phyloP scores from a whole-genome alignment of 768 basidiomycete species.

The Russula olivacea region DNA sequence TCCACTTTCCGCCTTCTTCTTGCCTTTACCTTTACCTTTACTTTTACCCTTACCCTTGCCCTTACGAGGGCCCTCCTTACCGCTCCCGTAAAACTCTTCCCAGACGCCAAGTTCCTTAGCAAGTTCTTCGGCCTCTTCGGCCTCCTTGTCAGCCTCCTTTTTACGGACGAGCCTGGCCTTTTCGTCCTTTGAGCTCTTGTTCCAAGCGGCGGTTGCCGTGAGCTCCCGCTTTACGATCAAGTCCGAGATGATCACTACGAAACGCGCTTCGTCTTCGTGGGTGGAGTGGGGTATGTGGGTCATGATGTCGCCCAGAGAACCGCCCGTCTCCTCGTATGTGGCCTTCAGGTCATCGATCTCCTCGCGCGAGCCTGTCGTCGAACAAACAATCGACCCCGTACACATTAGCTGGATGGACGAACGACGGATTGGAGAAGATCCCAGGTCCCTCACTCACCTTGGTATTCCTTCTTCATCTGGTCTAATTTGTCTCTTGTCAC shows the following conservation, averaged over 20 bases:
- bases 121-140: conserved; percentile 72
- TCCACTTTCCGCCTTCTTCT: conserved; percentile 39
- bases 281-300: conserved; percentile 81
- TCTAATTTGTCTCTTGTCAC: conserved; percentile 84
- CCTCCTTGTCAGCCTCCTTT: conserved; percentile 74
- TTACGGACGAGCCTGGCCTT: conserved; percentile 68
- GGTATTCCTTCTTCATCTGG: conserved; percentile 91
- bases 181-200: conserved; percentile 65
- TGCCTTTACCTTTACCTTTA: conserved; percentile 30
- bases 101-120: conserved; percentile 89
- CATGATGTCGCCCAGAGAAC: conserved; percentile 79
- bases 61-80: conserved; percentile 57
- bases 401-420: background rate
- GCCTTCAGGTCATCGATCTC: conserved; percentile 73
- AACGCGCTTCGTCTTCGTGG: conserved; percentile 78
- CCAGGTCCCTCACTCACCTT: conserved; percentile 50
- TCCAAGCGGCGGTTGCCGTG: conserved; percentile 55
- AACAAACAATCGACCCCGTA: background rate
- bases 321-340: conserved; percentile 66
- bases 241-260: conserved; percentile 60
- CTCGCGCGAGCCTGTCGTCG: conserved; percentile 74
- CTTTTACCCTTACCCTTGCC: conserved; percentile 34
- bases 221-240: conserved; percentile 62
- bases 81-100: conserved; percentile 87
- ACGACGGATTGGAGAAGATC: conserved; percentile 6